phyloP scores from a whole-genome alignment of 139 green algal genomes.

The Zygnema circumcarinatum region DNA sequence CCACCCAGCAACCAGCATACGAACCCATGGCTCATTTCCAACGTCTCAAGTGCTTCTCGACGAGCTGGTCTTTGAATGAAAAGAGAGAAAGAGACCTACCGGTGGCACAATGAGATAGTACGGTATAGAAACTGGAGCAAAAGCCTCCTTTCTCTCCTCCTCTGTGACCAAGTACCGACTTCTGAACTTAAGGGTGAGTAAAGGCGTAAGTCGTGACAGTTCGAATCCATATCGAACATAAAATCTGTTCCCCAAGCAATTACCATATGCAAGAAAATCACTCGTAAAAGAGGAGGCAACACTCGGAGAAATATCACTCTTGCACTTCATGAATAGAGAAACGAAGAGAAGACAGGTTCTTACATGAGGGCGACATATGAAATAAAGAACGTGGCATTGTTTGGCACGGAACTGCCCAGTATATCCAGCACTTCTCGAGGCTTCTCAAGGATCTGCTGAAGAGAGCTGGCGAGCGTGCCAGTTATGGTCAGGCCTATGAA shows the following conservation, averaged over 20 bases:
- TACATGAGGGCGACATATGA: constrained; percentile 54
- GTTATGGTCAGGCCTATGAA: constrained; percentile 56
- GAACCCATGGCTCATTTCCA: too few relatives aligned
- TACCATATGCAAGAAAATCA: background rate
- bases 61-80: too few relatives aligned
- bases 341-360: background rate
- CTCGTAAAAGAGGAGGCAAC: background rate
- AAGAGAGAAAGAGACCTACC: too few relatives aligned
- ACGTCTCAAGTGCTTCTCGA: too few relatives aligned
- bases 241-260: constrained; percentile 6
- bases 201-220: constrained; percentile 19
- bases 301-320: background rate
- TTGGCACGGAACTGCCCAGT: constrained; percentile 38
- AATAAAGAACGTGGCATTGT: constrained; percentile 59
- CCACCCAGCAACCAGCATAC: background rate
- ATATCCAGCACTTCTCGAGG: constrained; percentile 37
- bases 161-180: constrained; percentile 16
- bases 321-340: too few relatives aligned
- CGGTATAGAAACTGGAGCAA: background rate
- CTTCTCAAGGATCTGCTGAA: constrained; percentile 46
- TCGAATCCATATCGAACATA: constrained; percentile 48
- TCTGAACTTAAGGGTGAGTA: constrained; percentile 34
- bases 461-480: constrained; percentile 26
- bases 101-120: constrained; percentile 23
- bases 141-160: constrained; percentile 29